phyloP scores from a whole-genome alignment of 352 stramenopile genomes.

The Globisporangium perplexum region DNA sequence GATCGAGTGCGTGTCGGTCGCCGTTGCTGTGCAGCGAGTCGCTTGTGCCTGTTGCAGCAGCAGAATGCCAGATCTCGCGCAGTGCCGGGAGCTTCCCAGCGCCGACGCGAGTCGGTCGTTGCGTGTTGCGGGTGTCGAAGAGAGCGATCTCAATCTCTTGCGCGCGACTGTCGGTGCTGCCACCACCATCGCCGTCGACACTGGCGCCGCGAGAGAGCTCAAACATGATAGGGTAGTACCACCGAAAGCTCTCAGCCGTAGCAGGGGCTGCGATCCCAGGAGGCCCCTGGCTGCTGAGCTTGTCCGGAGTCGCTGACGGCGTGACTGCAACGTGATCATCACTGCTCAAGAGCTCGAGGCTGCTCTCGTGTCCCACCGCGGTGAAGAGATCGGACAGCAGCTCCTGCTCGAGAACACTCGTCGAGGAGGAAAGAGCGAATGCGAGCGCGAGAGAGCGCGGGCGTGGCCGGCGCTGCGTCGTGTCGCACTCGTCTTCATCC shows the following conservation, averaged over 20 bases:
- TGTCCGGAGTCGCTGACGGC: constrained; percentile 4
- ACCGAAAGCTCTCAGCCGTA: constrained; percentile 12
- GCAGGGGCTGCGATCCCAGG: constrained; percentile 1
- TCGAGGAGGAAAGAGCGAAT: not conserved
- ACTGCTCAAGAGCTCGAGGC: not conserved
- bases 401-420: not conserved
- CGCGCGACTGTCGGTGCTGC: not conserved
- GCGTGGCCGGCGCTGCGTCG: not conserved
- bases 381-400: constrained; percentile 5
- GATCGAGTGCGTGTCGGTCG: not conserved
- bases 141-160: constrained; percentile 17
- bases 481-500: not conserved
- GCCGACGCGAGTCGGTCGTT: constrained; percentile 14
- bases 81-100: constrained; percentile 17
- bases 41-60: not conserved
- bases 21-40: not conserved
- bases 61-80: not conserved
- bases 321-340: constrained; percentile 9
- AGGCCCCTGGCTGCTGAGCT: not conserved
- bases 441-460: not conserved
- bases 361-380: not conserved
- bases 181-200: not conserved
- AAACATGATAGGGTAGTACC: constrained; percentile 26
- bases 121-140: constrained; percentile 19
- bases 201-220: not conserved